phyloP scores from a whole-genome alignment of 495 filamentous ascomycete species.

The Bombardia bombarda region DNA sequence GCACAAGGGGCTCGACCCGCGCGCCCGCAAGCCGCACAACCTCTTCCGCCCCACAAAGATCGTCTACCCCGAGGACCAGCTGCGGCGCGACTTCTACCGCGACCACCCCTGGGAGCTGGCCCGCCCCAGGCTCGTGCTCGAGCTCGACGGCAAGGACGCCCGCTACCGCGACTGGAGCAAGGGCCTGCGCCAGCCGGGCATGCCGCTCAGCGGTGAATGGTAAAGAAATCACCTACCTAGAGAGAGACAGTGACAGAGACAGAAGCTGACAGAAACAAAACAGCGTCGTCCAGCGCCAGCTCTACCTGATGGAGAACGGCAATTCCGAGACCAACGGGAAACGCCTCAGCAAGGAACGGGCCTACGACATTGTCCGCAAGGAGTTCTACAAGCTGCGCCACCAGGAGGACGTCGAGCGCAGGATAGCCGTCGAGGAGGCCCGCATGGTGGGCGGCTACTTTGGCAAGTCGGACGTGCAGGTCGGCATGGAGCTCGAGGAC shows the following conservation, averaged over 20 bases:
- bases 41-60: conserved; percentile 74
- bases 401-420: conserved; percentile 70
- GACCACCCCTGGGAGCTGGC: conserved; percentile 98
- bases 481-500: conserved; percentile 80
- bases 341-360: conserved; percentile 50
- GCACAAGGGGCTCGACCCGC: conserved; percentile 43
- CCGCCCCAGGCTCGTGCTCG: conserved; percentile 73
- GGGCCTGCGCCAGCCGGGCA: conserved; percentile 65
- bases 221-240: conserved; percentile 26
- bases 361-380: conserved; percentile 82
- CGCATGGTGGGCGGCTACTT: conserved; percentile 78
- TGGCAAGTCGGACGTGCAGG: conserved; percentile 60
- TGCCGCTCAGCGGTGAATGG: conserved; percentile 80
- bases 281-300: conserved; percentile 89
- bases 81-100: conserved; percentile 73
- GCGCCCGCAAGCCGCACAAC: conserved; percentile 53
- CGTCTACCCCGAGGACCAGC: conserved; percentile 74
- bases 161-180: conserved; percentile 70
- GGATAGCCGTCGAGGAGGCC: conserved; percentile 85
- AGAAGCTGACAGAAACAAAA: background rate
- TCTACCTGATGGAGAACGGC: conserved; percentile 68
- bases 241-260: background rate
- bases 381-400: conserved; percentile 87
- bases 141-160: conserved; percentile 76
- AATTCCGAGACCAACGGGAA: conserved; percentile 44